A percentile compares a stretch with the other conserved stretches of the same genome.
These are phyloP conservation scores for Apiospora phragmitis DNA, from an alignment of 2,329 filamentous ascomycete genomes.

Conservation along the genomic window DNA sequence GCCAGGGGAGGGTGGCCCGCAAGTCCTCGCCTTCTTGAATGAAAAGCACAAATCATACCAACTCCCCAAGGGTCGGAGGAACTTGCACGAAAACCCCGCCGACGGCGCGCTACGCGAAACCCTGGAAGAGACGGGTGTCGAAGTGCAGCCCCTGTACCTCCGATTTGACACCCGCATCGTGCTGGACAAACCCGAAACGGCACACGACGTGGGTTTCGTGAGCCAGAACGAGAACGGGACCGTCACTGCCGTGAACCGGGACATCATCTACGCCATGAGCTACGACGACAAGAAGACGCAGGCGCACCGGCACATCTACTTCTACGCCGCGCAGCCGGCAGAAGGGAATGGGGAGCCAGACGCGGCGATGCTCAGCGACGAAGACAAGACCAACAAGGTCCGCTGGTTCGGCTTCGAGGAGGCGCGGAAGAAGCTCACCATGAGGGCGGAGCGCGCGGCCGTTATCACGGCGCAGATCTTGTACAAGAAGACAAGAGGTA, in stretches of 20 bases:
- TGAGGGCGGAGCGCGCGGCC: background rate
- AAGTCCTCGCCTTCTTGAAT: constrained; percentile 13
- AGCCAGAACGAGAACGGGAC: background rate
- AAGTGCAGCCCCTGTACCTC: background rate
- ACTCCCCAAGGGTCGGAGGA: constrained; percentile 13
- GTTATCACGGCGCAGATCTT: background rate
- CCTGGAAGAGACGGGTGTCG: background rate
- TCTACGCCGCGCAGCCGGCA: background rate
- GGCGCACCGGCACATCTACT: background rate
- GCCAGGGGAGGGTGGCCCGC: background rate
- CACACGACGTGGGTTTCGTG: background rate
- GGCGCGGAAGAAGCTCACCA: background rate
- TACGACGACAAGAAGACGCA: background rate
- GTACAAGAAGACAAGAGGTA: background rate
- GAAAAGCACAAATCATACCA: constrained; percentile 8
- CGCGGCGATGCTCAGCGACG: background rate
- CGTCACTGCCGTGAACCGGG: background rate
- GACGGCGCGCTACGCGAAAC: constrained; percentile 3
- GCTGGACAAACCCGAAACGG: background rate
- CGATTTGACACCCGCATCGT: background rate
- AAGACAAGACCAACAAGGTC: background rate
- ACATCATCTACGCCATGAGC: background rate
- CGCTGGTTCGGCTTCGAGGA: background rate
- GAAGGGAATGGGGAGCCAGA: background rate
- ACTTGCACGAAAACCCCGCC: background rate